Evolutionary conservation across 2,329 filamentous ascomycete species (phyloP).

Genomic region (Lizonia empirigonia): DNA sequence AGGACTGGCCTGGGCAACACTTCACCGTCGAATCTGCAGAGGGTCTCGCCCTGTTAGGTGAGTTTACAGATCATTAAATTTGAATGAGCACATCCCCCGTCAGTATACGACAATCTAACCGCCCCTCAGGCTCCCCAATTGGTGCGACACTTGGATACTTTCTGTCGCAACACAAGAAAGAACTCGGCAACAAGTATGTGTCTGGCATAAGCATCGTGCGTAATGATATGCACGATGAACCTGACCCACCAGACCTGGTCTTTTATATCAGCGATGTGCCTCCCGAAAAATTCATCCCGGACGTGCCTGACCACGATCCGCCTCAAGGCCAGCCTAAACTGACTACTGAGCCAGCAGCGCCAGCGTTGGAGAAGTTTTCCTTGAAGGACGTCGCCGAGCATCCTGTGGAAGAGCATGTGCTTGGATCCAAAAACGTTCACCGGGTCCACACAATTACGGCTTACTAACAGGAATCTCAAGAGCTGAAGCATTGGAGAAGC

Average conservation of each 20-base stretch:
- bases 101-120: no score
- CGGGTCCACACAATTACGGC: background rate
- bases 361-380: background rate
- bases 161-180: conserved; percentile 21
- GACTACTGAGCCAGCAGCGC: background rate
- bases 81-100: no score
- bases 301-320: background rate
- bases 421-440: background rate
- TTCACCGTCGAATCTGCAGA: conserved; percentile 20
- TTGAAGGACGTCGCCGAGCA: background rate
- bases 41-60: conserved; percentile 19
- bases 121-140: conserved; percentile 21
- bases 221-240: no score
- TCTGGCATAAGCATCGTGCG: background rate
- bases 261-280: conserved; percentile 2
- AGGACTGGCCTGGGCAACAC: conserved; percentile 23
- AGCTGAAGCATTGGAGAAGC: no score
- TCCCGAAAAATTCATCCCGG: background rate
- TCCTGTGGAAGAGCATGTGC: background rate
- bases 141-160: conserved; percentile 21
- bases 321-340: background rate
- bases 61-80: no score
- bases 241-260: background rate
- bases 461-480: no score
- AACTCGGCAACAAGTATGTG: conserved; percentile 23